Conservation (phyloP, 768 basidiomycete genomes). For the Phanerodontia chrysosporium region DNA sequence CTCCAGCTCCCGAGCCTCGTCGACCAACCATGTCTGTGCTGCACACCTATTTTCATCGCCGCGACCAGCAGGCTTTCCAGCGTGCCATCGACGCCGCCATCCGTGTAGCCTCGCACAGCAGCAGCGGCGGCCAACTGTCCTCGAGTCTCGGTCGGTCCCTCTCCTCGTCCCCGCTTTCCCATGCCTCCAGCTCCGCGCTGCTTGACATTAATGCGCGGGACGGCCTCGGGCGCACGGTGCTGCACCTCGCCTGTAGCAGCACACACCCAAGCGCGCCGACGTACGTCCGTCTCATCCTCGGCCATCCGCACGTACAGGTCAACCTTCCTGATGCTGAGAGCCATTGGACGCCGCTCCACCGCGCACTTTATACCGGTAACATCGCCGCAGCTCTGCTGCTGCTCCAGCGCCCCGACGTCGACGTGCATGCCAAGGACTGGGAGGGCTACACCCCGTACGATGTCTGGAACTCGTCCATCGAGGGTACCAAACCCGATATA, state of each 20-base stretch:
- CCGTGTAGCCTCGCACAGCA: slow-evolving; percentile 29
- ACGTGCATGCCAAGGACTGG: slow-evolving; percentile 67
- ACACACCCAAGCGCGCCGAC: slow-evolving; percentile 61
- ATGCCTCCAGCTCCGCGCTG: slow-evolving; percentile 18
- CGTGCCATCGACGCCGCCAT: slow-evolving; percentile 56
- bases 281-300: slow-evolving; percentile 73
- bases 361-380: slow-evolving; percentile 80
- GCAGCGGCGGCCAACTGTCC: slow-evolving; percentile 30
- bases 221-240: slow-evolving; percentile 65
- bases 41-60: slow-evolving; percentile 69
- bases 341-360: slow-evolving; percentile 88
- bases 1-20: background rate
- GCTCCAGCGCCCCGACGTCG: slow-evolving; percentile 69
- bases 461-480: slow-evolving; percentile 85
- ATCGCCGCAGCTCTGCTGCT: slow-evolving; percentile 70
- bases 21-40: slow-evolving; percentile 61
- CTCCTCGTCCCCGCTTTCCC: slow-evolving; percentile 39
- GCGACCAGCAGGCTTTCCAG: slow-evolving; percentile 74
- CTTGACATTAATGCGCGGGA: slow-evolving; percentile 72
- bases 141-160: slow-evolving; percentile 53
- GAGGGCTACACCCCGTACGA: slow-evolving; percentile 94
- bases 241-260: slow-evolving; percentile 77
- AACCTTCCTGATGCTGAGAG: slow-evolving; percentile 81
- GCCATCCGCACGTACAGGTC: slow-evolving; percentile 70
- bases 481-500: slow-evolving; percentile 55